phyloP scores from a whole-genome alignment of 2,329 filamentous ascomycete genomes.

The Cercospora sp. region DNA sequence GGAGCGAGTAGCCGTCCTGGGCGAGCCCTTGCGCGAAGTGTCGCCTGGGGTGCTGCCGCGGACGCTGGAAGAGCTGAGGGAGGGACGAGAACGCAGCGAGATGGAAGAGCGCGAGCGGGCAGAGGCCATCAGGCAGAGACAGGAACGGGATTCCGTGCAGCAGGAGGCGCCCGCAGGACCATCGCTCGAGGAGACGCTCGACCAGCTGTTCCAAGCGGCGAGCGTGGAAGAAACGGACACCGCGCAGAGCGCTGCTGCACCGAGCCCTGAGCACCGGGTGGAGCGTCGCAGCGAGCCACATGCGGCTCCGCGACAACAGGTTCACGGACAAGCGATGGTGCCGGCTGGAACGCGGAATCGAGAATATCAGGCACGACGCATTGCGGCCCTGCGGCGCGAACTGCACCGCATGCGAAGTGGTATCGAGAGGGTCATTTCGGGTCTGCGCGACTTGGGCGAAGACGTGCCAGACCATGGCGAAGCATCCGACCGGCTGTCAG shows the following conservation, averaged over 20 bases:
- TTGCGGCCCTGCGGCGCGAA: constrained; percentile 41
- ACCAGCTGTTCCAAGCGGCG: constrained; percentile 38
- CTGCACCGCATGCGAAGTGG: constrained; percentile 41
- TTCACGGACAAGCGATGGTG: constrained; percentile 34
- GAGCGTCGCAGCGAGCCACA: not conserved
- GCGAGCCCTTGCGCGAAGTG: constrained; percentile 51
- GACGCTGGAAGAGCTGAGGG: constrained; percentile 48
- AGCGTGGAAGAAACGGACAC: constrained; percentile 27
- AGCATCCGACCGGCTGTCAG: constrained; percentile 33
- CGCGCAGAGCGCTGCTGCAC: not conserved
- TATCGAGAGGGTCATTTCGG: constrained; percentile 41
- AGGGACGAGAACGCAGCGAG: constrained; percentile 35
- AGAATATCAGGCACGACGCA: constrained; percentile 39
- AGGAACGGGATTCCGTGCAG: constrained; percentile 11
- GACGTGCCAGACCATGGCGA: constrained; percentile 37
- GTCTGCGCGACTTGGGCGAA: constrained; percentile 41
- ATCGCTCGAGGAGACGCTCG: constrained; percentile 39
- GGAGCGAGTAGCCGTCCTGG: constrained; percentile 47
- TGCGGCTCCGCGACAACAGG: constrained; percentile 14
- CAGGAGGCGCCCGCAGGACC: constrained; percentile 15
- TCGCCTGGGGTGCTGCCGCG: constrained; percentile 50
- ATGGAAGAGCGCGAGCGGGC: constrained; percentile 29
- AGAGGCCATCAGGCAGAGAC: constrained; percentile 7
- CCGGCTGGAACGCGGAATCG: constrained; percentile 34
- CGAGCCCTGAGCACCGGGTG: not conserved